phyloP scores from a whole-genome alignment of 345 rosid genomes.

The Rhodamnia rubescens region DNA sequence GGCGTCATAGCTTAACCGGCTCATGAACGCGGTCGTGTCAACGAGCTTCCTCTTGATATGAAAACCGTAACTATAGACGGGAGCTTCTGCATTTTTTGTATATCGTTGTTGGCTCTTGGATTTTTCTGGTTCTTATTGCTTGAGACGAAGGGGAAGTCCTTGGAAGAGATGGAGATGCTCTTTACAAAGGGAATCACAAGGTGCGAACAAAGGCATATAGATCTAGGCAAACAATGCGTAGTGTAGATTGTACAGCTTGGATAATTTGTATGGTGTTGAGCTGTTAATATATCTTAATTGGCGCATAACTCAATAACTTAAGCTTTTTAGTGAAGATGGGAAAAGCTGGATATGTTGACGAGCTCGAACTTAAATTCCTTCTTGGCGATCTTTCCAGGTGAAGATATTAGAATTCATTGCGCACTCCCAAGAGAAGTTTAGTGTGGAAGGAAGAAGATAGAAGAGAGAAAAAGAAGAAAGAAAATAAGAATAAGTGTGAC shows the following conservation, averaged over 20 bases:
- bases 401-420: neutral
- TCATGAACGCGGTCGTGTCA: slow-evolving; percentile 65
- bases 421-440: neutral
- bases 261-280: neutral
- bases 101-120: slow-evolving; percentile 42
- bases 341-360: too few species aligned
- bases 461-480: neutral
- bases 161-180: slow-evolving; percentile 76
- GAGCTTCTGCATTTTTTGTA: slow-evolving; percentile 53
- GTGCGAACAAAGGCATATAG: neutral
- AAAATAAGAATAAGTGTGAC: neutral
- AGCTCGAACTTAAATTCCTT: too few species aligned
- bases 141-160: slow-evolving; percentile 73
- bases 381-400: neutral
- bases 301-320: too few species aligned
- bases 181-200: slow-evolving; percentile 21
- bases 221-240: neutral
- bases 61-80: slow-evolving; percentile 73
- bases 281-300: too few species aligned
- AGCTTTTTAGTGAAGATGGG: too few species aligned
- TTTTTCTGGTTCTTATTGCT: slow-evolving; percentile 69
- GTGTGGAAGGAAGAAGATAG: neutral
- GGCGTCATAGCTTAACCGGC: slow-evolving; percentile 84
- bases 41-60: slow-evolving; percentile 67
- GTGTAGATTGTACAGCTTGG: neutral